Conservation (phyloP, 352 stramenopile species). For the Phytopythium aichiense region DNA sequence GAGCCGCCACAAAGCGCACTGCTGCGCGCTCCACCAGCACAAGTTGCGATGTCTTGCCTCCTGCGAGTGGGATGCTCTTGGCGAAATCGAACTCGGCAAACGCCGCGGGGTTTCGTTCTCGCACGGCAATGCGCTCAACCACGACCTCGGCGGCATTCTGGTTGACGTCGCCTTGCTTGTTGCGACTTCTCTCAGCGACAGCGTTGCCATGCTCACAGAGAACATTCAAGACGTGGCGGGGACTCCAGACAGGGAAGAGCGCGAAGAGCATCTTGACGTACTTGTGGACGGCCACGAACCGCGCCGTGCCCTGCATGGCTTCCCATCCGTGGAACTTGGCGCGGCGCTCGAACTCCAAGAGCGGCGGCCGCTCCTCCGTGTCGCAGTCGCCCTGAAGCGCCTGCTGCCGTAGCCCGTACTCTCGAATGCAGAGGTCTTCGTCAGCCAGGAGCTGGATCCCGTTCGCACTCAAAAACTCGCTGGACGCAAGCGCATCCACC, state of each 20-base stretch:
- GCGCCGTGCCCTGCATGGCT: conserved; percentile 44
- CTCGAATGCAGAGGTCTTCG: conserved; percentile 66
- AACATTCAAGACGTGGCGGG: conserved; percentile 41
- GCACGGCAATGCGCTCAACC: conserved; percentile 26
- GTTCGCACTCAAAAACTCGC: conserved; percentile 44
- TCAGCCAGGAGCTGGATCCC: conserved; percentile 43
- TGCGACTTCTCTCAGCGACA: conserved; percentile 13
- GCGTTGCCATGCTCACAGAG: conserved; percentile 37
- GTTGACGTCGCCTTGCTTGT: conserved; percentile 7
- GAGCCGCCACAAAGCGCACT: conserved; percentile 43
- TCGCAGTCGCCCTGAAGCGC: conserved; percentile 68
- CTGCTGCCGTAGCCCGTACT: conserved; percentile 81
- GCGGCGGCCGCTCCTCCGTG: conserved; percentile 35
- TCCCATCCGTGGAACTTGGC: conserved; percentile 80
- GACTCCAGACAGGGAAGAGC: conserved; percentile 69
- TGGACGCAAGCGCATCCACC: conserved; percentile 36
- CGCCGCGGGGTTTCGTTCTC: conserved; percentile 19
- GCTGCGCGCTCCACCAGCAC: conserved; percentile 52
- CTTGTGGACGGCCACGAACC: conserved; percentile 46
- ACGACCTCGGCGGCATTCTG: conserved; percentile 15
- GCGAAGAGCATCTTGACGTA: conserved; percentile 80
- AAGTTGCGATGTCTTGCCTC: conserved; percentile 35
- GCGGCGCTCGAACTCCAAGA: conserved; percentile 66
- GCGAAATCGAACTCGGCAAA: conserved; percentile 72
- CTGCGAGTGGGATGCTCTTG: conserved; percentile 38